phyloP scores from a whole-genome alignment of 352 stramenopile genomes.

The Peronospora farinosa region DNA sequence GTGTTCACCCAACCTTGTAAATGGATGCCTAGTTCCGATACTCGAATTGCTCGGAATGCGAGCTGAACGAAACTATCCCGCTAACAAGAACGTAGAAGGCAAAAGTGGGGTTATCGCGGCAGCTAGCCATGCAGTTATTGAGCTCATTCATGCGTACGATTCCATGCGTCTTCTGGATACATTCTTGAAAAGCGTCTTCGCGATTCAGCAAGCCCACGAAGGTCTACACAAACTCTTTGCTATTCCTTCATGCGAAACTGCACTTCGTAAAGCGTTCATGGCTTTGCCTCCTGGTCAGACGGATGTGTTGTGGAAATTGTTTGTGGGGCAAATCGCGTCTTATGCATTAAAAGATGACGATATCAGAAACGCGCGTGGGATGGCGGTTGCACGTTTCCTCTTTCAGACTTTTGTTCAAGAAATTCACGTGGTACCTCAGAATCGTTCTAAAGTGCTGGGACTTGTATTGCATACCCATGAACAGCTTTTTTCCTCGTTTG shows the following conservation, averaged over 20 bases:
- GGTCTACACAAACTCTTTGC: conserved; percentile 52
- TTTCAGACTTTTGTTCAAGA: conserved; percentile 76
- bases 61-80: conserved; percentile 7
- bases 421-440: conserved; percentile 73
- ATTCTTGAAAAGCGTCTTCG: conserved; percentile 40
- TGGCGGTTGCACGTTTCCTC: conserved; percentile 60
- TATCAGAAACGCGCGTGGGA: conserved; percentile 11
- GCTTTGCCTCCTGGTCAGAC: conserved; percentile 70
- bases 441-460: conserved; percentile 48
- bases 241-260: conserved; percentile 35
- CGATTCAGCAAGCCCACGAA: conserved; percentile 23
- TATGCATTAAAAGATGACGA: conserved; percentile 15
- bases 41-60: conserved; percentile 49
- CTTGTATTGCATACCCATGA: conserved; percentile 52
- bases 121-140: conserved; percentile 39
- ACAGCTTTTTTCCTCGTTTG: conserved; percentile 38
- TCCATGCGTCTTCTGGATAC: conserved; percentile 78
- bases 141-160: conserved; percentile 69
- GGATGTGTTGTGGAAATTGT: conserved; percentile 65
- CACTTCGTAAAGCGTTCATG: conserved; percentile 63
- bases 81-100: background rate
- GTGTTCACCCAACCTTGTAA: conserved; percentile 74
- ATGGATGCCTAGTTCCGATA: conserved; percentile 54
- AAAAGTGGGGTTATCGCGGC: conserved; percentile 4
- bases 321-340: conserved; percentile 45